Conservation (phyloP, 805 yeast genomes). For the Starmerella apicola region DNA sequence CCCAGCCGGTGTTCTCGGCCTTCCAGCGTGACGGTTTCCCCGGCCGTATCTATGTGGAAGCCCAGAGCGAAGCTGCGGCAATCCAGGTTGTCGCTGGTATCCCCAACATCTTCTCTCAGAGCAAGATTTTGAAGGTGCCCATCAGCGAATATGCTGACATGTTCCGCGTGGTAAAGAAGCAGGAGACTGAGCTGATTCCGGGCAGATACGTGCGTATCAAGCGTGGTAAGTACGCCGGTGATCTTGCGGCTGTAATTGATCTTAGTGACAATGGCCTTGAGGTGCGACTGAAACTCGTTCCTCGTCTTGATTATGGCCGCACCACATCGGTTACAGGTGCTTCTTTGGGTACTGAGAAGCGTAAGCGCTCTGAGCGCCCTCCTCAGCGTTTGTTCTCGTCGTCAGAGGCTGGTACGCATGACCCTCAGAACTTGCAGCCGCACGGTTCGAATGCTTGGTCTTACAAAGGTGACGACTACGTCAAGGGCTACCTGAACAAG, state of each 20-base stretch:
- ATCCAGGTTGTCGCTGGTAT: constrained; percentile 79
- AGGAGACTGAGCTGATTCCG: constrained; percentile 78
- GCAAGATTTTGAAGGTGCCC: constrained; percentile 70
- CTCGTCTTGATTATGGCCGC: constrained; percentile 84
- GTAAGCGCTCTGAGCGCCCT: constrained; percentile 53
- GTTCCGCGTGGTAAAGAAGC: constrained; percentile 74
- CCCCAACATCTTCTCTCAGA: constrained; percentile 64
- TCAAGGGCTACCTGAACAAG: constrained; percentile 75
- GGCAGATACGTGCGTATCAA: constrained; percentile 86
- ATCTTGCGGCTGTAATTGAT: constrained; percentile 84
- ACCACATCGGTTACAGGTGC: constrained; percentile 27
- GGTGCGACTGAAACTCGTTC: constrained; percentile 85
- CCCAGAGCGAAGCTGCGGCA: constrained; percentile 84
- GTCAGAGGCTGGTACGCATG: constrained; percentile 77
- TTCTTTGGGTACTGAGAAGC: constrained; percentile 38
- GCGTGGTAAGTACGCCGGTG: constrained; percentile 85
- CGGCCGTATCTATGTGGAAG: constrained; percentile 90
- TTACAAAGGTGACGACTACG: constrained; percentile 79
- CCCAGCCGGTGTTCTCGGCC: constrained; percentile 76
- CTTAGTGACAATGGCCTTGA: constrained; percentile 90
- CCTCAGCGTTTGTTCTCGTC: constrained; percentile 78
- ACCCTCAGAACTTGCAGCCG: constrained; percentile 52
- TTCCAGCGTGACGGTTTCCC: constrained; percentile 89
- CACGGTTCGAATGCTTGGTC: constrained; percentile 47
- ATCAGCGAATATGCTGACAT: constrained; percentile 90